A percentile compares a stretch with the other conserved stretches of the same genome.
Evolutionary conservation across 805 yeast genomes (phyloP).

Genomic region (Lachancea dasiensis): DNA sequence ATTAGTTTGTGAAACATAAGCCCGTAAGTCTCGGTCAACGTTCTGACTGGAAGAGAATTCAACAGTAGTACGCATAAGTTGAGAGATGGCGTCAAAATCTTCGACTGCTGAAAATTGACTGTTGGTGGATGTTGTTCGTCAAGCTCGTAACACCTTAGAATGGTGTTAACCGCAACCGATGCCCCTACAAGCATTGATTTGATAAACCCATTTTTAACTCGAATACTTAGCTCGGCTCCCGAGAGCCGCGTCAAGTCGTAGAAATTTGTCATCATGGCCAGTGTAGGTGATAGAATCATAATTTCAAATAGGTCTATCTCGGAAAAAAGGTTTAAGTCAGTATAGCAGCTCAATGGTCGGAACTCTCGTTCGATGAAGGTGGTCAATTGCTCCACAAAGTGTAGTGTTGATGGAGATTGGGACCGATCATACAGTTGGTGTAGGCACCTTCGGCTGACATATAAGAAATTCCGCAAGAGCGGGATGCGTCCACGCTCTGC

Average conservation of each 20-base stretch:
- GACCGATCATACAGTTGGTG: not conserved
- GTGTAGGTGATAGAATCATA: conserved; percentile 17
- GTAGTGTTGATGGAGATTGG: not conserved
- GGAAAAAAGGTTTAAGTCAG: conserved; percentile 11
- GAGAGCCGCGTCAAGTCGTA: conserved; percentile 17
- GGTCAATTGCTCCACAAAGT: conserved; percentile 11
- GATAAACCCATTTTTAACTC: conserved; percentile 16
- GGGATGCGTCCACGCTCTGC: conserved; percentile 3
- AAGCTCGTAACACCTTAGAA: conserved; percentile 10
- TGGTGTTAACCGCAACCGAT: conserved; percentile 13
- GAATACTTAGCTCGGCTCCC: not conserved
- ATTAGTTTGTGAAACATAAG: conserved; percentile 20
- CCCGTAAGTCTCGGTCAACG: conserved; percentile 21
- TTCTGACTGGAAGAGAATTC: conserved; percentile 20
- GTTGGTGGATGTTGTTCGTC: conserved; percentile 20
- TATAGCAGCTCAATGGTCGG: conserved; percentile 16
- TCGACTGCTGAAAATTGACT: conserved; percentile 5
- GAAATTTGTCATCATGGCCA: conserved; percentile 22
- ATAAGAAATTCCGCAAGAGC: conserved; percentile 5
- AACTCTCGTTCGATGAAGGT: conserved; percentile 15
- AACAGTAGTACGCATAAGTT: conserved; percentile 17
- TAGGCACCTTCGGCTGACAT: conserved; percentile 6
- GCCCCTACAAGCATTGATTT: conserved; percentile 19
- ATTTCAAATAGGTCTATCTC: conserved; percentile 22
- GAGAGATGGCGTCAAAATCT: conserved; percentile 20